Conservation (phyloP, 495 filamentous ascomycete species). For the Pyrenopolyporus hunteri region DNA sequence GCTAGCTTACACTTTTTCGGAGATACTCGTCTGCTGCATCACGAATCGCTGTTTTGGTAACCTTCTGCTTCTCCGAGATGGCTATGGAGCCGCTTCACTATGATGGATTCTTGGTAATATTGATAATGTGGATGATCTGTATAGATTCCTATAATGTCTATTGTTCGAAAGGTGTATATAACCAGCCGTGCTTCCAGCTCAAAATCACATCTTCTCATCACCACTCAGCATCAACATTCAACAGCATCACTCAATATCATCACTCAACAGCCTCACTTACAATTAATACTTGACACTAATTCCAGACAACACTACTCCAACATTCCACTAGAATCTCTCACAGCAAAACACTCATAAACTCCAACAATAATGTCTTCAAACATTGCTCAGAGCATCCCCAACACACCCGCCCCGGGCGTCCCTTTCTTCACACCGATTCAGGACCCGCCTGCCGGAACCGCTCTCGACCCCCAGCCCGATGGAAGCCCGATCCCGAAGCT, state of each 20-base stretch:
- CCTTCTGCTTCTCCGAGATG: not conserved
- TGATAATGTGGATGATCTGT: not conserved
- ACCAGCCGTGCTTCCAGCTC: not conserved
- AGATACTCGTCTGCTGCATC: not conserved
- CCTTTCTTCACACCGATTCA: conserved; percentile 75
- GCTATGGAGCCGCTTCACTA: not conserved
- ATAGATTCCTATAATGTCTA: no score
- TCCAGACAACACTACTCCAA: no score
- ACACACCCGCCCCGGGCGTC: conserved; percentile 57
- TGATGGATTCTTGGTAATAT: not conserved
- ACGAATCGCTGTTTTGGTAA: not conserved
- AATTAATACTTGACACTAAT: not conserved
- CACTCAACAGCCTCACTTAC: not conserved
- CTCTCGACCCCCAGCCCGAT: conserved; percentile 63
- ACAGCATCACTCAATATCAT: not conserved
- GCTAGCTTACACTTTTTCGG: not conserved
- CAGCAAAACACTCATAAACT: no score
- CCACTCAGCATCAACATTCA: not conserved
- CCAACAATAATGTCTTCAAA: not conserved
- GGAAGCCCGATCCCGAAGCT: conserved; percentile 67
- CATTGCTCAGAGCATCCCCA: conserved; percentile 36
- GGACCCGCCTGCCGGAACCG: conserved; percentile 67
- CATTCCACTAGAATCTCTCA: no score
- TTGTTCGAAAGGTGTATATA: not conserved
- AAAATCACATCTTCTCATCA: not conserved